phyloP scores from a whole-genome alignment of 352 stramenopile genomes.

The Thraustotheca clavata region DNA sequence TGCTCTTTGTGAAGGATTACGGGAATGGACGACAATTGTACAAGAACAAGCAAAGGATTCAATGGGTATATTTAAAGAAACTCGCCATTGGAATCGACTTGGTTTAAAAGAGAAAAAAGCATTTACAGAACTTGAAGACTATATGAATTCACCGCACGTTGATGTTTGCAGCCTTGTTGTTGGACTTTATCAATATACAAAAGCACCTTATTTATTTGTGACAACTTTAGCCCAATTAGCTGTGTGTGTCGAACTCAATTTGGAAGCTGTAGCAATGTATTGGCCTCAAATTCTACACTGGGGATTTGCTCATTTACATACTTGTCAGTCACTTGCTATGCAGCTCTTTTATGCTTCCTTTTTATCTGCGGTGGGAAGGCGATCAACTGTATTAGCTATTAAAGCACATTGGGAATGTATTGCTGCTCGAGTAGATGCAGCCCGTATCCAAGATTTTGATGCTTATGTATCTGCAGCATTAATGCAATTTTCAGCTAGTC shows the following conservation, averaged over 20 bases:
- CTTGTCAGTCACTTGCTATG: slow-evolving; percentile 41
- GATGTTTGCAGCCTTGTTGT: slow-evolving; percentile 45
- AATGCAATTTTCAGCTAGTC: slow-evolving; percentile 45
- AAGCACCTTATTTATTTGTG: slow-evolving; percentile 62
- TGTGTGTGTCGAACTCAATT: slow-evolving; percentile 43
- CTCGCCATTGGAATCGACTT: slow-evolving; percentile 13
- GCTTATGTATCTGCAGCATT: slow-evolving; percentile 35
- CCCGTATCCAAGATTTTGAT: slow-evolving; percentile 34
- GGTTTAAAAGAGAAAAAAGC: slow-evolving; percentile 20
- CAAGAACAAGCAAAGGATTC: background rate
- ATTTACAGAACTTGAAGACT: slow-evolving; percentile 33
- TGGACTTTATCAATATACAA: slow-evolving; percentile 55
- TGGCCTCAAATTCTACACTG: slow-evolving; percentile 64
- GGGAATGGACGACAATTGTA: background rate
- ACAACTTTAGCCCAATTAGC: slow-evolving; percentile 52
- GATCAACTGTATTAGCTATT: slow-evolving; percentile 32
- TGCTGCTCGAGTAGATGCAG: slow-evolving; percentile 46
- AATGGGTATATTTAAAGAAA: slow-evolving; percentile 15
- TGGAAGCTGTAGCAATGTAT: slow-evolving; percentile 56
- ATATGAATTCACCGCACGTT: slow-evolving; percentile 35
- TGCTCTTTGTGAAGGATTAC: background rate
- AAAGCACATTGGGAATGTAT: slow-evolving; percentile 60
- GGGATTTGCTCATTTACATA: slow-evolving; percentile 41
- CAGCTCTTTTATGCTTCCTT: slow-evolving; percentile 60
- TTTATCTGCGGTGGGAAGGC: slow-evolving; percentile 38